Evolutionary conservation across 1,284 basidiomycete genomes (phyloP).

Genomic region (Paramarasmius palmivorus): DNA sequence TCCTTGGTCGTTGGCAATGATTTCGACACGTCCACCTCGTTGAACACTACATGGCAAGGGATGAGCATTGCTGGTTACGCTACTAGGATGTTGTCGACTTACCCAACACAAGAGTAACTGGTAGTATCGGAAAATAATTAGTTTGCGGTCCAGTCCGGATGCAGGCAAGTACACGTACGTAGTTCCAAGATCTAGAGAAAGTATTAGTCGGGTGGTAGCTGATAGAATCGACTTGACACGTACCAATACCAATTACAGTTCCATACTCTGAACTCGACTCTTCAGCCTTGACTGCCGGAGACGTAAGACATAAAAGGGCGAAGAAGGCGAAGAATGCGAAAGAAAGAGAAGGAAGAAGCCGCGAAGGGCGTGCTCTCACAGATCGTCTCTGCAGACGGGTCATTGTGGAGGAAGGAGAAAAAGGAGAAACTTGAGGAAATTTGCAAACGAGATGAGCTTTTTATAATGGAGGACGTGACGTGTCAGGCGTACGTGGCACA

Average conservation of each 20-base stretch:
- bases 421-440: constrained; percentile 1
- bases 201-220: constrained; percentile 20
- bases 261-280: constrained; percentile 72
- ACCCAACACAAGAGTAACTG: constrained; percentile 81
- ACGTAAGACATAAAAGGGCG: constrained; percentile 64
- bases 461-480: constrained; percentile 11
- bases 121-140: constrained; percentile 23
- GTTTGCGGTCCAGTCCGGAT: neutral
- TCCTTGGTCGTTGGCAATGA: constrained; percentile 97
- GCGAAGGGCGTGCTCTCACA: constrained; percentile 48
- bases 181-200: constrained; percentile 69
- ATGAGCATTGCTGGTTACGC: neutral
- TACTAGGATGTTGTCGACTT: constrained; percentile 26
- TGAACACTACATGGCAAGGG: constrained; percentile 67
- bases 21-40: constrained; percentile 91
- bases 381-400: constrained; percentile 43
- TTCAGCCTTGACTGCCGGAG: constrained; percentile 57
- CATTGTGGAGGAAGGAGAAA: constrained; percentile 32
- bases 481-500: constrained; percentile 13
- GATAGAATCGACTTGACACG: constrained; percentile 28
- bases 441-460: neutral
- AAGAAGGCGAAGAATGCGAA: constrained; percentile 64
- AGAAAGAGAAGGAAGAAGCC: constrained; percentile 64
- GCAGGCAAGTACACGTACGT: constrained; percentile 48
- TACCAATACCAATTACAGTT: constrained; percentile 94